Evolutionary conservation across 2,329 filamentous ascomycete genomes (phyloP).

Genomic region (Penicillium sp.): DNA sequence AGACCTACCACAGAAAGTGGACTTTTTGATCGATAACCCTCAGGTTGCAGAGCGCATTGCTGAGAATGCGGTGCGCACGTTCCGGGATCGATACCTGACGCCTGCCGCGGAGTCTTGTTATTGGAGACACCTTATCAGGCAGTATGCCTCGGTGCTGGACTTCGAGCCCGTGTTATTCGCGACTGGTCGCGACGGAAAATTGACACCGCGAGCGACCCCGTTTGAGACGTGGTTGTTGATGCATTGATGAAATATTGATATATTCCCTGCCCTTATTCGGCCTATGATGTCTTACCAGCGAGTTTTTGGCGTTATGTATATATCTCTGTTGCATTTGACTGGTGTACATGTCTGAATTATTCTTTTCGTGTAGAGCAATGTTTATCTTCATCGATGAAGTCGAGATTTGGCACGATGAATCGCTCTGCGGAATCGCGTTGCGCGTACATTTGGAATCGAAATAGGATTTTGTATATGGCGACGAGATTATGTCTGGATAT

Average conservation of each 20-base stretch:
- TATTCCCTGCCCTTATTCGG: neutral
- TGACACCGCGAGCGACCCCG: constrained; percentile 38
- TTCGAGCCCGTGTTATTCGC: constrained; percentile 46
- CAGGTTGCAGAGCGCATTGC: constrained; percentile 55
- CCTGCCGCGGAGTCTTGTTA: constrained; percentile 60
- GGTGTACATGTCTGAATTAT: neutral
- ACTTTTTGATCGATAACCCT: constrained; percentile 50
- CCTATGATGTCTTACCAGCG: constrained; percentile 1
- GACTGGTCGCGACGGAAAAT: constrained; percentile 34
- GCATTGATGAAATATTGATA: constrained; percentile 18
- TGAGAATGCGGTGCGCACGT: constrained; percentile 52
- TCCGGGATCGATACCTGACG: constrained; percentile 58
- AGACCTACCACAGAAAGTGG: constrained; percentile 54
- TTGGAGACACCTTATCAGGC: constrained; percentile 54
- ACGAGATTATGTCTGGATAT: neutral
- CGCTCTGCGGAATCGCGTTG: too few relatives aligned
- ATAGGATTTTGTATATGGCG: neutral
- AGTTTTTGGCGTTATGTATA: constrained; percentile 2
- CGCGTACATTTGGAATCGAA: neutral
- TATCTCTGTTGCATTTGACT: neutral
- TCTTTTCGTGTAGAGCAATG: neutral
- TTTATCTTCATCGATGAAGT: neutral
- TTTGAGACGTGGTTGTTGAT: constrained; percentile 49
- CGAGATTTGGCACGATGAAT: neutral
- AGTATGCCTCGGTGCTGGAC: constrained; percentile 44